Evolutionary conservation across 441 rosid genomes (phyloP).

Genomic region (Dalechampia spathulata): DNA sequence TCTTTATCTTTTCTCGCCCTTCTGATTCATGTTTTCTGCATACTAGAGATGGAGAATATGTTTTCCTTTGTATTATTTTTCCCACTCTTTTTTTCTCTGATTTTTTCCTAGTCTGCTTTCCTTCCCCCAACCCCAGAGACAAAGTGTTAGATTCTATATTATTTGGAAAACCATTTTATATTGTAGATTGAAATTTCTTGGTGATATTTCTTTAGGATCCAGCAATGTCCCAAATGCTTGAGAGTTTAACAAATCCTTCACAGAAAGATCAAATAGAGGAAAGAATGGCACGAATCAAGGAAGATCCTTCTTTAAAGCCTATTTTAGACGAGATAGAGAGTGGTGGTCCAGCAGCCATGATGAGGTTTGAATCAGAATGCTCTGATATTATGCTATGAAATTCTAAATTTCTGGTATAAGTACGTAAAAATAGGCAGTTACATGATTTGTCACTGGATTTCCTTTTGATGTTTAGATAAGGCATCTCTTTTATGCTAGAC

Average conservation of each 20-base stretch:
- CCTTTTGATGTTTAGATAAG: no score
- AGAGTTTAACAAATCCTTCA: conserved; percentile 59
- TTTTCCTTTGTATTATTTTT: no score
- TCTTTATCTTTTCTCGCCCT: no score
- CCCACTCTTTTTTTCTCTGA: no score
- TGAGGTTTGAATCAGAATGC: conserved; percentile 48
- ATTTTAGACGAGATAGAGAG: conserved; percentile 83
- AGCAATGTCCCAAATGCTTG: conserved; percentile 87
- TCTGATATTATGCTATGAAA: background rate
- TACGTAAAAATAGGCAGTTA: background rate
- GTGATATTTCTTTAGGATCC: conserved; percentile 55
- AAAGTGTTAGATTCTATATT: background rate
- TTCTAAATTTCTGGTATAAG: background rate
- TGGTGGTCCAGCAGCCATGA: conserved; percentile 93
- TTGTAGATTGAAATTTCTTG: conserved; percentile 3
- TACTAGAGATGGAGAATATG: no score
- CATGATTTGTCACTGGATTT: background rate
- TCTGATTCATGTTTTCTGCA: no score
- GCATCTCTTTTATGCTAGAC: no score
- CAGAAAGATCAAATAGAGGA: conserved; percentile 77
- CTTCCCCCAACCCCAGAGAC: no score
- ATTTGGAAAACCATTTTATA: conserved; percentile 6
- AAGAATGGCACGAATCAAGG: conserved; percentile 72
- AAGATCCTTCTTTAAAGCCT: conserved; percentile 81
- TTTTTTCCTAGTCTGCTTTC: no score